A percentile compares a stretch with the other conserved stretches of the same genome.
Conservation (phyloP, 1,284 basidiomycete genomes). For the Cryptococcus deneoformans region DNA sequence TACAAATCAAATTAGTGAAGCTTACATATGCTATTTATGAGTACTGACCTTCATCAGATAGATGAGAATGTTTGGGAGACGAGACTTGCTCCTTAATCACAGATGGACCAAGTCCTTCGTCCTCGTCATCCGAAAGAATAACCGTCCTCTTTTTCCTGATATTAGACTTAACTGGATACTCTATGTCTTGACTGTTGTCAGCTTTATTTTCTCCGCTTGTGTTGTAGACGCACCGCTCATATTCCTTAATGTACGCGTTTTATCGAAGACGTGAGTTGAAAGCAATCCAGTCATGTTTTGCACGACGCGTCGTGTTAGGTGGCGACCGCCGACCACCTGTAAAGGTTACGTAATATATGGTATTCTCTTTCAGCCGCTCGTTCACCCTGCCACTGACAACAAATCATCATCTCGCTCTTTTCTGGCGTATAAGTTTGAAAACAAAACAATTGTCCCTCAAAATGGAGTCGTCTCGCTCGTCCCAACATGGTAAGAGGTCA, state of each 20-base stretch:
- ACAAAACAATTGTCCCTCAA: background rate
- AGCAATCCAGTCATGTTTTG: too few relatives aligned
- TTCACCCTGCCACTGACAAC: too few relatives aligned
- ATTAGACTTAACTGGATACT: background rate
- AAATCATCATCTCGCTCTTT: too few relatives aligned
- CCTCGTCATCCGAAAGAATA: constrained; percentile 65
- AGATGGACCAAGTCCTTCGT: constrained; percentile 27
- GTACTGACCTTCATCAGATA: background rate
- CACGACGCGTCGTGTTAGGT: too few relatives aligned
- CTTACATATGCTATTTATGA: background rate
- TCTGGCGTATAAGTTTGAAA: background rate
- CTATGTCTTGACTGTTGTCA: too few relatives aligned
- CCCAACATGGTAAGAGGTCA: constrained; percentile 25
- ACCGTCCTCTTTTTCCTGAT: constrained; percentile 57
- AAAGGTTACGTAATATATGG: background rate
- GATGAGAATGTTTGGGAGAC: constrained; percentile 8
- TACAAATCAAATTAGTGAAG: background rate
- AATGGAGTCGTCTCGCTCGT: constrained; percentile 33
- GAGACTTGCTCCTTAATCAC: background rate
- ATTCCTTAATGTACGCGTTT: too few relatives aligned
- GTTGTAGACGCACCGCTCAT: too few relatives aligned
- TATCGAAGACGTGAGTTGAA: too few relatives aligned
- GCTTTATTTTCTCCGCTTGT: too few relatives aligned
- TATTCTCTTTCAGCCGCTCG: background rate
- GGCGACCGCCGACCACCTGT: background rate